These are phyloP conservation scores for Cucurbita ficifolia DNA, from an alignment of 306 rosid genomes.

Conservation along the genomic window DNA sequence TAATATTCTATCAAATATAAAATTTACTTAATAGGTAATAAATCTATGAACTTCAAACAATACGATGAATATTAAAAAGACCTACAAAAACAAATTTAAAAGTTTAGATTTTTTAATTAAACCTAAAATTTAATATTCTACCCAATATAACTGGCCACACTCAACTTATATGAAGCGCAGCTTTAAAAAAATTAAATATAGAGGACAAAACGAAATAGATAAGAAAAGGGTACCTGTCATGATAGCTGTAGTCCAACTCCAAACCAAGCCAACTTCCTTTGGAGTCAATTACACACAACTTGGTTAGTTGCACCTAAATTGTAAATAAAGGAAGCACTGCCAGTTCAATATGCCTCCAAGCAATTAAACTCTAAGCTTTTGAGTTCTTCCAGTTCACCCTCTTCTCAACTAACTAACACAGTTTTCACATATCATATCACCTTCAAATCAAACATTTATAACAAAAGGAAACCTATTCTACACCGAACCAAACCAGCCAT, in stretches of 20 bases:
- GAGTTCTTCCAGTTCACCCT: not conserved
- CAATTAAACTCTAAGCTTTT: not conserved
- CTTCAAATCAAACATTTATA: not conserved
- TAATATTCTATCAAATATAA: too few species aligned
- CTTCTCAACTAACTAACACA: not conserved
- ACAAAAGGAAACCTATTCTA: not conserved
- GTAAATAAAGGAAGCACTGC: not conserved
- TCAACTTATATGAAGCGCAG: too few species aligned
- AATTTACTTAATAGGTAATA: too few species aligned
- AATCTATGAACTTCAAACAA: too few species aligned
- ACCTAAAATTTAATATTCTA: too few species aligned
- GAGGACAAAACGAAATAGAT: not conserved
- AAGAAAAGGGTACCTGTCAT: not conserved
- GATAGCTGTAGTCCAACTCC: slow-evolving; percentile 9
- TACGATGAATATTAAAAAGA: too few species aligned
- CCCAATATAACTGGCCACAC: too few species aligned
- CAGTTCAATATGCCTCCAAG: not conserved
- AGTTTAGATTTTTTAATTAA: too few species aligned
- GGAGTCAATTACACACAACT: not conserved
- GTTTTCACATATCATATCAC: not conserved
- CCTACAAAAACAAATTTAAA: too few species aligned
- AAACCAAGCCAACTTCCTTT: not conserved
- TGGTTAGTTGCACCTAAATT: slow-evolving; percentile 2
- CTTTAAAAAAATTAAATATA: too few species aligned
- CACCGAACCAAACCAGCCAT: not conserved